phyloP scores from a whole-genome alignment of 495 filamentous ascomycete genomes.

The Coniosporium apollinis region DNA sequence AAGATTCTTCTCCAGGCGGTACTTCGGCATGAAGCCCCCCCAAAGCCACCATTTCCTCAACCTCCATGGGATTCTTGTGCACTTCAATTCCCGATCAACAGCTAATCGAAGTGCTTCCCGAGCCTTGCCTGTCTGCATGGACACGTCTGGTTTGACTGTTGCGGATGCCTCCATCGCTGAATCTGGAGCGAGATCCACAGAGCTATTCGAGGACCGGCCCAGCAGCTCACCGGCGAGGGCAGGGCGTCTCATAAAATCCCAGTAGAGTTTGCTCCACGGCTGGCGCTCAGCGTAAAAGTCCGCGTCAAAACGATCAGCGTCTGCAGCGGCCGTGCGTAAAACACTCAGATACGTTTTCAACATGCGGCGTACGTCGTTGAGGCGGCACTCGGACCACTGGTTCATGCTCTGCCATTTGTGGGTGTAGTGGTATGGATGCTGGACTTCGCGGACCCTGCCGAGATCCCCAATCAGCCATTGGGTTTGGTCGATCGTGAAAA shows the following conservation, averaged over 20 bases:
- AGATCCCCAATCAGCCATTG: constrained; percentile 16
- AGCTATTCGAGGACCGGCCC: too few species aligned
- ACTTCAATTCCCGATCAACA: too few species aligned
- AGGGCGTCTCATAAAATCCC: constrained; percentile 1
- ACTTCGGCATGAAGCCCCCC: too few species aligned
- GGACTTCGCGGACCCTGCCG: constrained; percentile 14
- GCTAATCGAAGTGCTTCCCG: too few species aligned
- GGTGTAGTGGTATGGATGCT: constrained; percentile 10
- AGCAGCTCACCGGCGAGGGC: too few species aligned
- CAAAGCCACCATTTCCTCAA: too few species aligned
- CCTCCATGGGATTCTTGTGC: too few species aligned
- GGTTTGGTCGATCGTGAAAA: constrained; percentile 8
- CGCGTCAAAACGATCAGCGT: constrained; percentile 2
- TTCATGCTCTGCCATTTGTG: constrained; percentile 1
- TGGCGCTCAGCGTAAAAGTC: constrained; percentile 3
- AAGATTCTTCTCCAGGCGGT: too few species aligned
- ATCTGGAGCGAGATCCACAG: too few species aligned
- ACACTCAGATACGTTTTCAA: constrained; percentile 8
- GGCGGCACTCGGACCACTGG: constrained; percentile 5
- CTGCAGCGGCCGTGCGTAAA: constrained; percentile 1
- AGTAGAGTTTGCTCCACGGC: constrained; percentile 6
- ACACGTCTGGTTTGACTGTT: too few species aligned
- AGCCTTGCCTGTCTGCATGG: too few species aligned
- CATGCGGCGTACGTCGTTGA: constrained; percentile 8
- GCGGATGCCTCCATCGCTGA: too few species aligned